Percentiles rank a stretch among this genome's conserved stretches.
Evolutionary conservation across 2,329 filamentous ascomycete genomes (phyloP).

Genomic region (Colletotrichum sp.): DNA sequence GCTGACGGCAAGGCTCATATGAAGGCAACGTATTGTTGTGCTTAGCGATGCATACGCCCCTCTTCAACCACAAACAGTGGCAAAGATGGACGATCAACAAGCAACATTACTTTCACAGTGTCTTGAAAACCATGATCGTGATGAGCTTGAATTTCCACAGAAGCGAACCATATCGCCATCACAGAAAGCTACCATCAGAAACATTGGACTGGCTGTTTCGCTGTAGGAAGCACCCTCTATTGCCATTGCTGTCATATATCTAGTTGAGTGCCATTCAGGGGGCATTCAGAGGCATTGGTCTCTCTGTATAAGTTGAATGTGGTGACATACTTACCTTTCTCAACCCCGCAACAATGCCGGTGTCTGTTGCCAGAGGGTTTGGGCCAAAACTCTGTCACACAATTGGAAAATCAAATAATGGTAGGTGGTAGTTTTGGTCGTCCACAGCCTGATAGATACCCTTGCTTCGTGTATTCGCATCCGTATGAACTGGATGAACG

Average conservation of each 20-base stretch:
- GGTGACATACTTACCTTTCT: no score
- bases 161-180: background rate
- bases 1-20: background rate
- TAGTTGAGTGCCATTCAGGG: no score
- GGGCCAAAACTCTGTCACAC: background rate
- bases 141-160: background rate
- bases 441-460: background rate
- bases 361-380: no score
- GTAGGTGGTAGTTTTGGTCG: background rate
- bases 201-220: no score
- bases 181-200: no score
- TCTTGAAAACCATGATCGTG: background rate
- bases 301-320: no score
- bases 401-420: background rate
- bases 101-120: background rate
- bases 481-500: background rate
- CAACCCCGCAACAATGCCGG: no score
- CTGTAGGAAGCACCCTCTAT: no score
- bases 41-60: background rate
- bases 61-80: background rate
- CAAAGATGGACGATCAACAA: background rate
- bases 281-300: no score
- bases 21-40: background rate
- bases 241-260: no score
- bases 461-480: background rate